Evolutionary conservation across 495 filamentous ascomycete species (phyloP), one percentile per base, ranked within the genome.

Genomic region (Lepidopterella palustris): DNA sequence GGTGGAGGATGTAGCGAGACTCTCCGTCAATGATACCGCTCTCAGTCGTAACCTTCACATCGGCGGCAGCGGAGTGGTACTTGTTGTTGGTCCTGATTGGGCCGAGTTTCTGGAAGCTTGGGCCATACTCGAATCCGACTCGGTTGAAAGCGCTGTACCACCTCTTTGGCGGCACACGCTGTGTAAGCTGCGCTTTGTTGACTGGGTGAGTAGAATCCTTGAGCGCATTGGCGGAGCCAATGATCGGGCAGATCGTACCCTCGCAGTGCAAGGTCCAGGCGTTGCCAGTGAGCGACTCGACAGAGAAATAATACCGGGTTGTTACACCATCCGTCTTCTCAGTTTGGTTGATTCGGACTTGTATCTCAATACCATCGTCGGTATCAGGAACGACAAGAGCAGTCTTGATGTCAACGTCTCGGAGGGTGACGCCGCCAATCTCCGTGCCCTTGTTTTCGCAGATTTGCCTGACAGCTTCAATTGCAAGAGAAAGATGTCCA

Each of bases 1-100:
- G 69, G 53, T 71, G 69, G 4, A 69, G 42, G 6, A 54, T 51
- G 31, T 67, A 59, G 10, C 53, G 39, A 23, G 60, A 53, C 31
- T 61, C 60, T 25, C 21, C 47, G 15, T 6, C 49, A 53, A 53
- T 67, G 18, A 47, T 29, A 39, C 39, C 54, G 20, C 24, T 50
- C 15, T 53, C 45, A 9, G 9, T 23, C 49, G 32, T 4, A 20
- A 45, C 35, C 10, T 9, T 50, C 32, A 55, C 54, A n/a, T 52
- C 62, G 53, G 55, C 62, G 4, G n/a, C 56, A 15, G 40, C 59
- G 4, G 23, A 25, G 20, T 61, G 32, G 20, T 15, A 11, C 15
- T 48, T 21, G 11, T 27, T 10, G 21, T 54, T 39, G 8, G 48
- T 32, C 15, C 57, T 48, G 27, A 68, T 57, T 3, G 59, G 23